These are phyloP conservation scores for Arthrobotrys sphaeroides DNA, from an alignment of 2,329 filamentous ascomycete species.

Conservation along the genomic window DNA sequence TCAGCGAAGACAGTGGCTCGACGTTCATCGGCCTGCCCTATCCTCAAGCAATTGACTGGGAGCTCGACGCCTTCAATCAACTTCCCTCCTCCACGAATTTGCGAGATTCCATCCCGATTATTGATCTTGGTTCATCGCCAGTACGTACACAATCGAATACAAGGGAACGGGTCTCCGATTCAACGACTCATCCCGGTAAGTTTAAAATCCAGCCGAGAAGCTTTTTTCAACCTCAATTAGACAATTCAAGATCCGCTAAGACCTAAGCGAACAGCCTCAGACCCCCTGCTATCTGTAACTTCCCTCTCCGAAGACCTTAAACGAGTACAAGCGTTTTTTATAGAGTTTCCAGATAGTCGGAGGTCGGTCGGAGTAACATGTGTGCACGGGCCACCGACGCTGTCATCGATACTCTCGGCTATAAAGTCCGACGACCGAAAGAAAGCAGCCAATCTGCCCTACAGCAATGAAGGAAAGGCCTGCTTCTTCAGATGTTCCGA, in stretches of 20 bases:
- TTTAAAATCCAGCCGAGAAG: not conserved
- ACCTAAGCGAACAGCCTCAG: not conserved
- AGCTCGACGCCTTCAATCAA: too few species aligned
- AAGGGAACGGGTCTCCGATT: too few species aligned
- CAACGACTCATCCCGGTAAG: not conserved
- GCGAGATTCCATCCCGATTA: too few species aligned
- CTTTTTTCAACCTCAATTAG: not conserved
- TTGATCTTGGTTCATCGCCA: too few species aligned
- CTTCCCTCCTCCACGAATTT: too few species aligned
- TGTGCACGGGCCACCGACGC: not conserved
- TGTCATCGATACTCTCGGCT: slow-evolving; percentile 7
- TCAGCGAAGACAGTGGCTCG: too few species aligned
- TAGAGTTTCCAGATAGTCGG: not conserved
- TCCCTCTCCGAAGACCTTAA: slow-evolving; percentile 4
- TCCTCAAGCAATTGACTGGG: too few species aligned
- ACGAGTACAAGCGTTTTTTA: slow-evolving; percentile 1
- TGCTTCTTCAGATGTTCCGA: slow-evolving; percentile 27
- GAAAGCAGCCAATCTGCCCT: not conserved
- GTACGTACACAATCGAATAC: too few species aligned
- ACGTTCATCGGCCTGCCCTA: too few species aligned
- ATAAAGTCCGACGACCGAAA: slow-evolving; percentile 26
- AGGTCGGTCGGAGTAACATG: not conserved
- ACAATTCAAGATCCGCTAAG: not conserved
- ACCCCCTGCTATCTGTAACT: too few species aligned
- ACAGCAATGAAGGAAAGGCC: slow-evolving; percentile 8